Percentiles rank a stretch among this genome's conserved stretches.
Evolutionary conservation across 2,329 filamentous ascomycete genomes (phyloP).

Genomic region (Penicillium occitanis): DNA sequence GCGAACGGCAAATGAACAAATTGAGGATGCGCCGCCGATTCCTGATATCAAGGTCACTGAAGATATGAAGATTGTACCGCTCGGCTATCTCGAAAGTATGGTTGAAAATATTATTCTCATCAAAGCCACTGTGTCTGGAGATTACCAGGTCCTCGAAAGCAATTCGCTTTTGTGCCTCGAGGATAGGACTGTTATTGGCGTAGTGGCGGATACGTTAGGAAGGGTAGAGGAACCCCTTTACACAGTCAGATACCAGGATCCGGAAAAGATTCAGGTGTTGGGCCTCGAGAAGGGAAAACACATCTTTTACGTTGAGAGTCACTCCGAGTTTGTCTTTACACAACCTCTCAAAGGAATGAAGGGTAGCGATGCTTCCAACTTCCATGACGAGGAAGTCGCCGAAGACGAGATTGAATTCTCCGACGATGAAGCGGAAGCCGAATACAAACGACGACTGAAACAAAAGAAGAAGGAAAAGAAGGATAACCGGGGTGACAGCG

Average conservation of each 20-base stretch:
- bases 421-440: conserved; percentile 90
- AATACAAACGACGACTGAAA: conserved; percentile 70
- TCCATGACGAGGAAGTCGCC: conserved; percentile 86
- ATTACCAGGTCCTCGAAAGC: conserved; percentile 79
- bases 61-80: conserved; percentile 71
- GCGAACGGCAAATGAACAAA: conserved; percentile 77
- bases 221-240: conserved; percentile 84
- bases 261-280: conserved; percentile 65
- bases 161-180: conserved; percentile 80
- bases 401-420: conserved; percentile 93
- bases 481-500: conserved; percentile 43
- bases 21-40: conserved; percentile 64
- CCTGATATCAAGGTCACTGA: conserved; percentile 76
- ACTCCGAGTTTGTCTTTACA: conserved; percentile 84
- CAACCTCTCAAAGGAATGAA: conserved; percentile 75
- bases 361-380: conserved; percentile 89
- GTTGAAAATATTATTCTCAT: conserved; percentile 79
- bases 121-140: conserved; percentile 73
- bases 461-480: conserved; percentile 61
- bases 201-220: conserved; percentile 81
- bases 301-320: conserved; percentile 75
- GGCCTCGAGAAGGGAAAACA: conserved; percentile 68
- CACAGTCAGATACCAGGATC: conserved; percentile 70
- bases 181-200: conserved; percentile 74
- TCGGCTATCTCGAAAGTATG: conserved; percentile 73